Evolutionary conservation across 1,284 basidiomycete genomes (phyloP), one percentile per base, ranked within the genome.

Genomic region (Albatrellus sp.): DNA sequence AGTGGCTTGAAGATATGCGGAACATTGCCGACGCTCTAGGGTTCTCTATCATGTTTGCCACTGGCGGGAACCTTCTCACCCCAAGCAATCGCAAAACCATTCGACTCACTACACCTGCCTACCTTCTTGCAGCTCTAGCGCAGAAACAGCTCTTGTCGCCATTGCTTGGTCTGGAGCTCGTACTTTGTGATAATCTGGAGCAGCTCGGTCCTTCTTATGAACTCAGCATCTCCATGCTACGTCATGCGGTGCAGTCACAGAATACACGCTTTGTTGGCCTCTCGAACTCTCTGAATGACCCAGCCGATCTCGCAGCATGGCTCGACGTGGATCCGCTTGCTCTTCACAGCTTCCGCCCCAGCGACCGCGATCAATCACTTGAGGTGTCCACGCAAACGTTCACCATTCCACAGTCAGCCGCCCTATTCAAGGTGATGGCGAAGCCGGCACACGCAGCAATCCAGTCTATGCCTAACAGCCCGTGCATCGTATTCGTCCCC

Each of bases 391-490:
- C 82, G 17, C 81, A 88, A 49, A 74, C 88, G 0, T 97, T 97
- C 64, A 84, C 83, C 24, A 83, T 92, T 44, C 77, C 90, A 0
- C 83, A 94, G 56, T 94, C 91, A 3, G 73, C 83, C 0, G 81
- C 87, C 1, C 69, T 98, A 24, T 84, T 94, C 64, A 94, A 93
- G 56, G 75, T 82, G 1, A 96, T 98, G 85, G 75, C 86, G 40
- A 96, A 93, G 60, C 92, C 96, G 4, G 80, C 84, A 0, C 90
- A 94, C 59, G 64, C 77, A 11, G 78, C 73, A 29, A 76, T 87
- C 49, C 63, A 60, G 37, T 60, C 64, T 11, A 63, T 62, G 9
- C 55, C 60, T 2, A 66, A 68, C 0, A 72, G 74, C 41, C 66
- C 72, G 1, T 76, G 82, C 0, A 74, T 99, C 50, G 69, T 97